A percentile compares a stretch with the other conserved stretches of the same genome.
Evolutionary conservation across 495 filamentous ascomycete species (phyloP).

Genomic region (Podospora pseudocomata): DNA sequence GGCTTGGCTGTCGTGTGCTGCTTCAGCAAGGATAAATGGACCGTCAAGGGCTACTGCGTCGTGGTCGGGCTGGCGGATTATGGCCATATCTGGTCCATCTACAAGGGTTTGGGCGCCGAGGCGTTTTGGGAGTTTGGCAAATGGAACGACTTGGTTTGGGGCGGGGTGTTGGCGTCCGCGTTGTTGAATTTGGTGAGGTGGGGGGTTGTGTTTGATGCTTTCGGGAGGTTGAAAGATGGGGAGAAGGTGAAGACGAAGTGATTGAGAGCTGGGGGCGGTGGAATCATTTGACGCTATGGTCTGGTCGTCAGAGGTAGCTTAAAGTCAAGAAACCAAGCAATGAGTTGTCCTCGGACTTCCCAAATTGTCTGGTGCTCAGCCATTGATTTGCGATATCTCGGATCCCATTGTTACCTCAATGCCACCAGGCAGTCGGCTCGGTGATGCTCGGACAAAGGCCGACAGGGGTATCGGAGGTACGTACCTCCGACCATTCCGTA

Average conservation of each 20-base stretch:
- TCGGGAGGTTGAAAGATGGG: constrained; percentile 35
- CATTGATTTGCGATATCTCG: no score
- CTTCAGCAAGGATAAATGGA: constrained; percentile 49
- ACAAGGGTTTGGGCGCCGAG: constrained; percentile 48
- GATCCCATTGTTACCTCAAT: background rate
- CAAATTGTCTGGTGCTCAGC: no score
- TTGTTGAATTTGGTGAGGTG: constrained; percentile 51
- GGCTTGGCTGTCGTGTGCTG: constrained; percentile 50
- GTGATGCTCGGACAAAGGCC: background rate
- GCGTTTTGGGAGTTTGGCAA: constrained; percentile 41
- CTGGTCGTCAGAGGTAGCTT: no score
- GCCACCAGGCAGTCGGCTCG: background rate
- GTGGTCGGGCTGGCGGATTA: constrained; percentile 57
- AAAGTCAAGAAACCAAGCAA: no score
- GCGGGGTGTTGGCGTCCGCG: constrained; percentile 52
- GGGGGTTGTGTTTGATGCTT: constrained; percentile 48
- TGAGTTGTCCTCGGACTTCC: no score
- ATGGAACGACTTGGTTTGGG: constrained; percentile 60
- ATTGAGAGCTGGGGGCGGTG: background rate
- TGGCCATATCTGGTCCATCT: constrained; percentile 59
- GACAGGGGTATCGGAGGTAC: background rate
- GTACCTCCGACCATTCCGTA: background rate
- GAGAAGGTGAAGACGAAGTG: constrained; percentile 1
- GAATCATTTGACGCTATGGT: no score
- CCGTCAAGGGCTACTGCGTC: constrained; percentile 52